phyloP scores from a whole-genome alignment of 768 basidiomycete species.

The Ephemerocybe angulata region DNA sequence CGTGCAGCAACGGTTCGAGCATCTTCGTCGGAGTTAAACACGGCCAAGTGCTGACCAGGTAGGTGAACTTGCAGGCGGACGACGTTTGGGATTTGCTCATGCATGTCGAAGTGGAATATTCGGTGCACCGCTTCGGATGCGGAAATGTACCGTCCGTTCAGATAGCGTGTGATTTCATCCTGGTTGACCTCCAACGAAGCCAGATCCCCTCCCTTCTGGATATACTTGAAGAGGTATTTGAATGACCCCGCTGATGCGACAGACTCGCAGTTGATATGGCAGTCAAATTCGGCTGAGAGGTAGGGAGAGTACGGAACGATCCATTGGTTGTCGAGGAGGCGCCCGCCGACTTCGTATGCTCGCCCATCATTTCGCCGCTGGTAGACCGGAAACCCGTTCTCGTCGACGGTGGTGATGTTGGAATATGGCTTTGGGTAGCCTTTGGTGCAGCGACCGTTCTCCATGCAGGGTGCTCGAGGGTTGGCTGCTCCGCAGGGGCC shows the following conservation, averaged over 20 bases:
- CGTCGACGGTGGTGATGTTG: constrained; percentile 29
- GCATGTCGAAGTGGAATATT: constrained; percentile 30
- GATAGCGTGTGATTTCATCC: constrained; percentile 34
- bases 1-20: constrained; percentile 15
- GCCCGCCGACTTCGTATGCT: constrained; percentile 23
- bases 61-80: constrained; percentile 43
- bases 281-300: constrained; percentile 32
- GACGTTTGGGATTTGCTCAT: constrained; percentile 36
- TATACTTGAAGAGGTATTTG: constrained; percentile 49
- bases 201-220: constrained; percentile 46
- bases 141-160: constrained; percentile 37
- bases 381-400: constrained; percentile 41
- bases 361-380: constrained; percentile 31
- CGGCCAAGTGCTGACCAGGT: constrained; percentile 33
- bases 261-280: constrained; percentile 52
- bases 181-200: constrained; percentile 32
- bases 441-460: constrained; percentile 38
- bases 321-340: constrained; percentile 33
- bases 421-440: constrained; percentile 39
- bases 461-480: constrained; percentile 37
- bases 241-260: constrained; percentile 32
- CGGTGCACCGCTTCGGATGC: constrained; percentile 33
- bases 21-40: constrained; percentile 29
- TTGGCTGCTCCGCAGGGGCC: constrained; percentile 39
- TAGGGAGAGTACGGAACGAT: constrained; percentile 41